Evolutionary conservation across 441 rosid genomes (phyloP), one percentile per base, ranked within the genome.

Genomic region (Aquilaria agallochum): DNA sequence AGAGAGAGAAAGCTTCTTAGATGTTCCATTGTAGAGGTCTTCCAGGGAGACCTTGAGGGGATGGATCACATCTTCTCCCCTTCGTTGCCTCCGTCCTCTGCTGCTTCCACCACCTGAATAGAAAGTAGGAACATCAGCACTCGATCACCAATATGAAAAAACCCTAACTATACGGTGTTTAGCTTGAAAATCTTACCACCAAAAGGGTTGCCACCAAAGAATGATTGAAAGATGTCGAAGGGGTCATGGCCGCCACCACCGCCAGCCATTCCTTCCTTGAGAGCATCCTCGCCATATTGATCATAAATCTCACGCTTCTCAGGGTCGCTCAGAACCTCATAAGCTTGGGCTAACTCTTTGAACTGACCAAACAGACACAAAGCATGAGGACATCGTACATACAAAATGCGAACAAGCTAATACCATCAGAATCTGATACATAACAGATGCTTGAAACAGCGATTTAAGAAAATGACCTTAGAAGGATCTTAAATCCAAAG

Each of bases 271-370:
- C 97, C 96, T 78, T 83, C 89, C 73, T 88, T 90, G 40, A 90
- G 94, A 6, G 93, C 97, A 48, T 88, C 97, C 81, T 90, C 97
- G 1, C 97, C 97, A 55, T 90, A 90, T 55, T 84, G 93, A 73
- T 90, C 97, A 68, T 90, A 90, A 53, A 90, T 86, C 62, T 88
- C 95, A 27, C 97, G 89, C 58, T 90, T 90, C 78, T 90, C 95
- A 0, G 95, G 95, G 72, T 90, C 93, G 59, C 95, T 90, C 30
- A 86, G 68, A 56, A 90, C 97, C 72, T 90, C 97, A 62, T 90
- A 90, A 10, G 97, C 97, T 70, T 90, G 93, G 15, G 97, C 96
- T 72, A 93, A 67, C 80, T 90, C 98, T 55, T 93, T 93, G 59
- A 93, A 93, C 96, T 90, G 83, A 49, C 63, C 68, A 34, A 4